phyloP scores from a whole-genome alignment of 139 green algal genomes.

The Tetratostichococcus sp. region DNA sequence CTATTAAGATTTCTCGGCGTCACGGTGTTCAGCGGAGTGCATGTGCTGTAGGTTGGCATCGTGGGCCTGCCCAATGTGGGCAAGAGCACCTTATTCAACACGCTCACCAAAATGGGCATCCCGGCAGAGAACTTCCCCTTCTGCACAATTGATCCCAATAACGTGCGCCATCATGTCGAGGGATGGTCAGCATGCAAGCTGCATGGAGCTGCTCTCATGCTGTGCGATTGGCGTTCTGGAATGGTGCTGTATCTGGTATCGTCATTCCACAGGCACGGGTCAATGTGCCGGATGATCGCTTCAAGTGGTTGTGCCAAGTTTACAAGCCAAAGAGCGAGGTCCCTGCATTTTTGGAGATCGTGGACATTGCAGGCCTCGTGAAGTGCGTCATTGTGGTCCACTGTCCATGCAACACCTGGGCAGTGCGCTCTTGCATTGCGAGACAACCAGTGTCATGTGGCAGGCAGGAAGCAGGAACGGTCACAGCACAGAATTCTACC shows the following conservation, averaged over 20 bases:
- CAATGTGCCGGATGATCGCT: conserved; percentile 94
- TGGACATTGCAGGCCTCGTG: conserved; percentile 97
- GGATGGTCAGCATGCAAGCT: too few species aligned
- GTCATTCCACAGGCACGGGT: conserved; percentile 90
- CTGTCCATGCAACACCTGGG: too few species aligned
- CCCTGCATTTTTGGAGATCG: conserved; percentile 89
- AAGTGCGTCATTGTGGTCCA: conserved; percentile 70
- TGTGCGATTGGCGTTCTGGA: too few species aligned
- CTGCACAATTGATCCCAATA: conserved; percentile 95
- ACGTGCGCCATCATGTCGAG: too few species aligned
- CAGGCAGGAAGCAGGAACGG: too few species aligned
- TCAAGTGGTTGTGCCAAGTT: conserved; percentile 79
- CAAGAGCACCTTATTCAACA: conserved; percentile 94
- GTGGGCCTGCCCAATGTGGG: conserved; percentile 96
- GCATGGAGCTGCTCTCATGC: too few species aligned
- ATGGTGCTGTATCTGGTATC: too few species aligned
- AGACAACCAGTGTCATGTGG: too few species aligned
- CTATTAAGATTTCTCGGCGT: not conserved
- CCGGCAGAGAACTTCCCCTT: conserved; percentile 94
- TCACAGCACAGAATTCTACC: too few species aligned
- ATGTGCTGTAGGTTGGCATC: conserved; percentile 74
- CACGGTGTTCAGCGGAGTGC: not conserved
- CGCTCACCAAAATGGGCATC: conserved; percentile 78
- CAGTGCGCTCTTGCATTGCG: too few species aligned
- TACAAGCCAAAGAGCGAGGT: conserved; percentile 68